phyloP scores from a whole-genome alignment of 257 asterid genomes.

The Gynochthodes officinalis region DNA sequence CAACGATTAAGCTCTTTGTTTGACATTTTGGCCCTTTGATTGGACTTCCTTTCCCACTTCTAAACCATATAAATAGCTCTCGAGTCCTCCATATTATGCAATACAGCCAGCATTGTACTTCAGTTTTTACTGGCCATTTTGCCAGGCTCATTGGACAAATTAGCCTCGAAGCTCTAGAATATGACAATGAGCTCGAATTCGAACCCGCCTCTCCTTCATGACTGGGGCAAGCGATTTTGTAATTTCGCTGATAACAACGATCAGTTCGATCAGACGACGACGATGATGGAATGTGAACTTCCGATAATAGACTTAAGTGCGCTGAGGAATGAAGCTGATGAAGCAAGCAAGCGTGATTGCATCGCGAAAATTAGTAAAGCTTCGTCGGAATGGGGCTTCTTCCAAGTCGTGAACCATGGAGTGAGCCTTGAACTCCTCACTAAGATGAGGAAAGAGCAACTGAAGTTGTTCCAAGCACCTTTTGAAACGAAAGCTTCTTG shows the following conservation, averaged over 20 bases:
- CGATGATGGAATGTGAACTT: conserved; percentile 23
- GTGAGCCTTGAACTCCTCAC: conserved; percentile 31
- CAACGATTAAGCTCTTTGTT: no score
- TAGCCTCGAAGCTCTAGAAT: no score
- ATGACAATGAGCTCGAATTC: not conserved
- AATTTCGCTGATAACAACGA: not conserved
- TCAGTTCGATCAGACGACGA: not conserved
- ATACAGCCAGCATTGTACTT: no score
- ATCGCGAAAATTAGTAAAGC: conserved; percentile 35
- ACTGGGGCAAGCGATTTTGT: not conserved
- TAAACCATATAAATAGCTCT: conserved; percentile 10
- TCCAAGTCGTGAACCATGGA: conserved; percentile 69
- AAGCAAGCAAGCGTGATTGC: conserved; percentile 25
- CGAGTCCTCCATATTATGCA: not conserved
- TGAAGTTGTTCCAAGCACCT: conserved; percentile 41
- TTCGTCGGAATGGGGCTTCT: conserved; percentile 73
- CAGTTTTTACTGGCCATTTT: no score
- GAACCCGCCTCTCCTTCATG: conserved; percentile 30
- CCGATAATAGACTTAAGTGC: conserved; percentile 43
- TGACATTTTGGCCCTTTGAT: not conserved
- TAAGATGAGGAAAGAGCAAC: conserved; percentile 49
- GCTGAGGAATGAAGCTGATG: conserved; percentile 22
- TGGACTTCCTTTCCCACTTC: not conserved
- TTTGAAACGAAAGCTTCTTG: conserved; percentile 43
- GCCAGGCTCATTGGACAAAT: not conserved